These are phyloP conservation scores for Ceratobasidium sp. DNA, from an alignment of 1,284 basidiomycete genomes.

Conservation along the genomic window DNA sequence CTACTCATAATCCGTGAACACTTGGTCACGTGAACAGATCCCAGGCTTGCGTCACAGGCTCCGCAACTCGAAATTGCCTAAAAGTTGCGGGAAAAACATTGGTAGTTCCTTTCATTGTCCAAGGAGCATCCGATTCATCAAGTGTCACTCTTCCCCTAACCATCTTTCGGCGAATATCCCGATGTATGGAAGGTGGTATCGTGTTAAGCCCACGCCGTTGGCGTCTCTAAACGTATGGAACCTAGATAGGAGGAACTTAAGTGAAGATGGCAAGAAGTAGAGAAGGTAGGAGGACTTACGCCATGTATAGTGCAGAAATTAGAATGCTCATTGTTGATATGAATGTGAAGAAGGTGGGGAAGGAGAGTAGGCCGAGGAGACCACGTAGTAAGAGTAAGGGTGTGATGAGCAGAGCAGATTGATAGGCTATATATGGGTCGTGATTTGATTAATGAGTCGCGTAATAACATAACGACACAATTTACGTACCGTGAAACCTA, in stretches of 20 bases:
- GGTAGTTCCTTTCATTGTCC: constrained; percentile 4
- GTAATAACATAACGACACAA: not conserved
- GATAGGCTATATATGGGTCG: constrained; percentile 66
- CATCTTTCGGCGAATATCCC: constrained; percentile 77
- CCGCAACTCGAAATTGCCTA: no score
- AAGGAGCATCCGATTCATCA: not conserved
- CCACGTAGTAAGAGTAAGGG: constrained; percentile 72
- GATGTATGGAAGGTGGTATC: constrained; percentile 73
- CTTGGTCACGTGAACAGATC: no score
- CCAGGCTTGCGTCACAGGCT: no score
- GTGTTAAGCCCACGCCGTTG: constrained; percentile 62
- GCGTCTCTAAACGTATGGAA: constrained; percentile 74
- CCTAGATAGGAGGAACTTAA: constrained; percentile 54
- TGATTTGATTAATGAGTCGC: not conserved
- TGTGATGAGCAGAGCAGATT: constrained; percentile 77
- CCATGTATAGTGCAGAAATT: constrained; percentile 62
- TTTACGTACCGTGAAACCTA: constrained; percentile 74
- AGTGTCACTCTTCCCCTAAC: constrained; percentile 72
- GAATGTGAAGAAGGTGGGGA: constrained; percentile 60
- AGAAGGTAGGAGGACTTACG: constrained; percentile 58
- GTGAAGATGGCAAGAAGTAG: constrained; percentile 20
- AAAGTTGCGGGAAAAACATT: no score
- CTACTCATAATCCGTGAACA: no score
- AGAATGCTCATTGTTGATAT: constrained; percentile 62
- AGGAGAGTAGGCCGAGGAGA: constrained; percentile 63